Evolutionary conservation across 495 filamentous ascomycete species (phyloP).

Genomic region (Xylaria intraflava): DNA sequence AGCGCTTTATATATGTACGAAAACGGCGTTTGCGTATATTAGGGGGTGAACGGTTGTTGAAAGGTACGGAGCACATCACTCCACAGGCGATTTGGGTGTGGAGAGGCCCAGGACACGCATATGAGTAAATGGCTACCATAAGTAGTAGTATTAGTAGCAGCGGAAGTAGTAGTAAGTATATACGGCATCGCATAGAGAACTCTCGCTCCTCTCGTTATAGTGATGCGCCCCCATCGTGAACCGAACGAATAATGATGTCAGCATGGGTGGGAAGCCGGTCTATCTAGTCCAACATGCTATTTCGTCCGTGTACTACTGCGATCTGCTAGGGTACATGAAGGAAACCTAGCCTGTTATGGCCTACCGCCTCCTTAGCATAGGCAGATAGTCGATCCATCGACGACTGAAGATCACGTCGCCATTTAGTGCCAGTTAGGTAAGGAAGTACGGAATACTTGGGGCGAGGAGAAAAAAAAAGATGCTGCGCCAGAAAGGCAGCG

Average conservation of each 20-base stretch:
- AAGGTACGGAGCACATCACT: slow-evolving; percentile 5
- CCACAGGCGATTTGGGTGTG: slow-evolving; percentile 7
- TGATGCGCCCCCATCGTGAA: slow-evolving; percentile 12
- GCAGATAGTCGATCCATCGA: neutral
- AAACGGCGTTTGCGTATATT: neutral
- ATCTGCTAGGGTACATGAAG: slow-evolving; percentile 3
- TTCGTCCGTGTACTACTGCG: slow-evolving; percentile 9
- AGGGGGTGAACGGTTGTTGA: neutral
- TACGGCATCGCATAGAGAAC: neutral
- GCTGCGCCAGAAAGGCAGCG: no score
- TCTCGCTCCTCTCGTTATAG: slow-evolving; percentile 2
- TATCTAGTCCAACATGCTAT: slow-evolving; percentile 3
- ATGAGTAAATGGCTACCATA: neutral
- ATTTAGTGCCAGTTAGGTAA: neutral
- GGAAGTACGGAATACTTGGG: no score
- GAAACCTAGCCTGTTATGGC: slow-evolving; percentile 1
- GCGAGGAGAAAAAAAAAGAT: no score
- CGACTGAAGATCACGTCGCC: slow-evolving; percentile 2
- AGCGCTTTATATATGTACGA: slow-evolving; percentile 8
- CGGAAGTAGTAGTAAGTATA: neutral
- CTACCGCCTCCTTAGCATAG: neutral
- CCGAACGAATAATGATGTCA: slow-evolving; percentile 15
- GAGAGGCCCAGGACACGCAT: slow-evolving; percentile 9
- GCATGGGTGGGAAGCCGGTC: neutral
- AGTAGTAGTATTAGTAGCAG: neutral